A percentile compares a stretch with the other conserved stretches of the same genome.
Evolutionary conservation across 1,284 basidiomycete species (phyloP).

Genomic region (Earliella scabrosa): DNA sequence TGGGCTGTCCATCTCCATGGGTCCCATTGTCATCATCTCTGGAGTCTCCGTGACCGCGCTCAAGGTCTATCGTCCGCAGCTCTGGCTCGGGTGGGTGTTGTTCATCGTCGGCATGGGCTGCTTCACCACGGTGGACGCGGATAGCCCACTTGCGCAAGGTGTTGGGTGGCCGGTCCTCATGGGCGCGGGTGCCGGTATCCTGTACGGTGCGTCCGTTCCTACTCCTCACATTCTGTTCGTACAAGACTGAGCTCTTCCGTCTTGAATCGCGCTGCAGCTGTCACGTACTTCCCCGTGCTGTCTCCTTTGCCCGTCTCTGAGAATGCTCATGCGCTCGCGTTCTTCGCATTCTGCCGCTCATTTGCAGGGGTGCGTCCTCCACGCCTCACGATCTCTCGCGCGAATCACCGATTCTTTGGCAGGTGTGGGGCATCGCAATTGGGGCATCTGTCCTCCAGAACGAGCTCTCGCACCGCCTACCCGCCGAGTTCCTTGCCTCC

Average conservation of each 20-base stretch:
- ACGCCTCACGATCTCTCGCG: neutral
- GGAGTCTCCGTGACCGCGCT: conserved; percentile 33
- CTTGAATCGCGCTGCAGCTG: neutral
- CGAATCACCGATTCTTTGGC: neutral
- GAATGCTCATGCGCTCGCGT: conserved; percentile 36
- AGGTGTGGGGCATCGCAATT: conserved; percentile 25
- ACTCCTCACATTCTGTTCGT: neutral
- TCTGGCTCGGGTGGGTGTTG: conserved; percentile 43
- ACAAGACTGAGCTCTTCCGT: neutral
- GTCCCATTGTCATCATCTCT: conserved; percentile 33
- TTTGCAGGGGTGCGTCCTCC: conserved; percentile 28
- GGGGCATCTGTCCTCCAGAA: conserved; percentile 25
- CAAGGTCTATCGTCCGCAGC: conserved; percentile 39
- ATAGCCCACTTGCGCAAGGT: neutral
- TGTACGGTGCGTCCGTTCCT: neutral
- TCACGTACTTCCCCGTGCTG: conserved; percentile 37
- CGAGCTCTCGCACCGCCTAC: conserved; percentile 14
- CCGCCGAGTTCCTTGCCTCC: conserved; percentile 10
- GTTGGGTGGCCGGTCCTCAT: neutral
- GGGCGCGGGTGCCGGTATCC: neutral
- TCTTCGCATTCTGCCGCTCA: conserved; percentile 38
- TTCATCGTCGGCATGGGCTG: conserved; percentile 39
- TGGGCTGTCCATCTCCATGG: conserved; percentile 31
- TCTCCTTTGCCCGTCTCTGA: conserved; percentile 36
- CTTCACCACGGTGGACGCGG: conserved; percentile 30